Conservation (phyloP, 164 flowering plant species). For the Brasenia schreberi region DNA sequence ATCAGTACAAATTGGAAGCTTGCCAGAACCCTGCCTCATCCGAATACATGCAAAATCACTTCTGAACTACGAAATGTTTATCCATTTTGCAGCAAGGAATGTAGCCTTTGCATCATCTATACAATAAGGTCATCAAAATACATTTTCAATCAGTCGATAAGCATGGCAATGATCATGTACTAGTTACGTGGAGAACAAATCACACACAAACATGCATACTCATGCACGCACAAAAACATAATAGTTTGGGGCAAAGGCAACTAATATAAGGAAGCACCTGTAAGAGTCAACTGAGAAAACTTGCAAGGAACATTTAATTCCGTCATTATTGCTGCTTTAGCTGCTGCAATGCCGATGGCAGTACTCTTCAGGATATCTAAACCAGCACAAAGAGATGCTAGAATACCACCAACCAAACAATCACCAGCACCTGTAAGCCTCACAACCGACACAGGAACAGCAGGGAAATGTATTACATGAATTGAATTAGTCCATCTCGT, state of each 20-base stretch:
- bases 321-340: constrained; percentile 72
- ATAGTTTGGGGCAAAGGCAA: no score
- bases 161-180: background rate
- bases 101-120: constrained; percentile 63
- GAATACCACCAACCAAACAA: constrained; percentile 85
- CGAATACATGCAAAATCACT: no score
- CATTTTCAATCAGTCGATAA: background rate
- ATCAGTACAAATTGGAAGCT: no score
- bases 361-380: constrained; percentile 65
- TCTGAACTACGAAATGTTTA: no score
- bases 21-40: no score
- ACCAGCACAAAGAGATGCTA: constrained; percentile 70
- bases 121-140: background rate
- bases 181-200: no score
- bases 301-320: constrained; percentile 49
- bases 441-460: no score
- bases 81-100: constrained; percentile 30
- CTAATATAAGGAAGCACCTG: constrained; percentile 32
- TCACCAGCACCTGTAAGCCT: no score
- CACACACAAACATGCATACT: no score
- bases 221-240: no score
- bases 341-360: constrained; percentile 81
- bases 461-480: no score
- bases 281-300: constrained; percentile 24
- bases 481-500: no score